Evolutionary conservation across 768 basidiomycete genomes (phyloP), one percentile per base, ranked within the genome.

Genomic region (Serendipita vermifera): DNA sequence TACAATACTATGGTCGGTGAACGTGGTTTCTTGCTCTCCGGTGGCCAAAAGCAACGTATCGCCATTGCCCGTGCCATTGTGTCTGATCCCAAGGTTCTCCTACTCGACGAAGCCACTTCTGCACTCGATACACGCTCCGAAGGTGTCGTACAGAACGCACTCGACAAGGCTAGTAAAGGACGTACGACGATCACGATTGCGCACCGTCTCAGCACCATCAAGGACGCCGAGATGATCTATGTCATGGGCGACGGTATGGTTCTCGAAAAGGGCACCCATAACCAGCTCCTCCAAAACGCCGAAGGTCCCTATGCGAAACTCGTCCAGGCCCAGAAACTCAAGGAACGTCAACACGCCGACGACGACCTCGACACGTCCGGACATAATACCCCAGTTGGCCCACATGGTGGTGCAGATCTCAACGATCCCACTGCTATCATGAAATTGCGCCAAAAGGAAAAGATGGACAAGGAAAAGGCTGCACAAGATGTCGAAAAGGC

Each of bases 1-100:
- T 93, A 92, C 63, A 83, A 90, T 36, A 93, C 89, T 6, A 73
- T 87, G 73, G 89, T 91, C 29, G 89, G 88, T 32, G 89, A 93
- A 67, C 80, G 87, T 57, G 89, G 89, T 1, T 87, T 90, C 75
- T 70, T 91, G 31, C 71, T 91, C 1, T 84, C 81, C 33, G 88
- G 89, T 57, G 87, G 87, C n/a, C 88, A 90, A 71, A 90, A 90
- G 67, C 81, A 93, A 64, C 86, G 90, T 64, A 74, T 91, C 35
- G 90, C 89, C 2, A 93, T 92, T 63, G 90, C 90, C 32, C 82
- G 87, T 43, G 87, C 87, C 3, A 88, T 90, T 62, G 87, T 91
- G 43, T 89, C 87, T 2, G 85, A 92, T 67, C 89, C 89, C 2
- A 75, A 79, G 32, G 85, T 94, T 58, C 70, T 94, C 20, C 75